Evolutionary conservation across 257 asterid species (phyloP), one percentile per base, ranked within the genome.

Genomic region (Cinchona pubescens): DNA sequence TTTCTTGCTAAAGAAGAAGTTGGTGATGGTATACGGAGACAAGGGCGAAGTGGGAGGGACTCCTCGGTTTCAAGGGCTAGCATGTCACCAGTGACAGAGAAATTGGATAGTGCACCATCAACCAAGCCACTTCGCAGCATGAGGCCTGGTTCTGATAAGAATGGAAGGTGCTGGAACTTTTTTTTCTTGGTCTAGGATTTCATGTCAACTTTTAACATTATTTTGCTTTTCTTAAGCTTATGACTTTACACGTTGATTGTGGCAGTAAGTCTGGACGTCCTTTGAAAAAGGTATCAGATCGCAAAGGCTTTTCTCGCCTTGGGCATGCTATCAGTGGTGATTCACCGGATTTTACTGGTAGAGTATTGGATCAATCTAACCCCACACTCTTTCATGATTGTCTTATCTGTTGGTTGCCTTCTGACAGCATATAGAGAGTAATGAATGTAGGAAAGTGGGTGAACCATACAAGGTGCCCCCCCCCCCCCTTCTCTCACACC

Each of bases 231-330:
- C 75, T 76, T 53, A 75, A 60, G 67, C 83, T 79, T 76, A 81
- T 71, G 30, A 38, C 27, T 75, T 70, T 66, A 45, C 82, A n/a
- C 68, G 42, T 79, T 66, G 59, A 73, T 27, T 87, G 72, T 72
- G 71, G 75, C 95, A 95, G 99, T 85, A 95, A 90, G 90, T 85
- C 92, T 5, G 96, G 98, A 70, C 99, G 97, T 71, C 97, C 96
- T 77, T 72, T 86, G 83, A 92, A 95, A 85, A 95, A 93, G 86
- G 79, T 87, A 42, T 87, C 93, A 18, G 98, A 95, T 72, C 96
- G 96, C 80, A 95, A 88, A 89, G 94, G 92, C 78, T 83, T 83
- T 85, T 86, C 98, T 84, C 98, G 98, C 67, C 90, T 87, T 62
- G 97, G 98, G 79, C 89, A 84, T 53, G 72, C 84, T 68, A 77